Conservation (phyloP, 768 basidiomycete genomes). For the Hysterangium stoloniferum region DNA sequence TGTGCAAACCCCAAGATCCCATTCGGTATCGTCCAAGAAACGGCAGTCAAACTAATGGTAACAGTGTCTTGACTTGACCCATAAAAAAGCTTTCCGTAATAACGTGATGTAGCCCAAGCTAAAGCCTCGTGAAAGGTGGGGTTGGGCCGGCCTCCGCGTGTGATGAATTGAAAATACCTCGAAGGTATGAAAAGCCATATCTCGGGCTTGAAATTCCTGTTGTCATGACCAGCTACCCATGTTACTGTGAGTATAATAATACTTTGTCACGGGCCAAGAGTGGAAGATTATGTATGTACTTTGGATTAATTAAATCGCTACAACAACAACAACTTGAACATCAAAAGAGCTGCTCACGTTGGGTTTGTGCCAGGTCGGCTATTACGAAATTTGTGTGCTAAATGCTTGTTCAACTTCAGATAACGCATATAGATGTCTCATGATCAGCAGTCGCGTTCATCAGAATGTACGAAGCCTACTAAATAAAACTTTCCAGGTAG, state of each 20-base stretch:
- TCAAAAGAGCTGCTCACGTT: slow-evolving; percentile 27
- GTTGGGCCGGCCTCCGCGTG: slow-evolving; percentile 38
- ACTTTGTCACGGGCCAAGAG: slow-evolving; percentile 35
- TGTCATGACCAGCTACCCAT: slow-evolving; percentile 29
- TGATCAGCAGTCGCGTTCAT: neutral
- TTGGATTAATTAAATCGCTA: neutral
- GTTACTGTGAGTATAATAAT: slow-evolving; percentile 46
- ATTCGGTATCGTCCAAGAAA: slow-evolving; percentile 35
- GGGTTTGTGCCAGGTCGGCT: slow-evolving; percentile 36
- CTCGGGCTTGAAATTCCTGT: neutral
- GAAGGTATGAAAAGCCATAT: slow-evolving; percentile 31
- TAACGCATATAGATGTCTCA: slow-evolving; percentile 26
- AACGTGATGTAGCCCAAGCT: slow-evolving; percentile 46
- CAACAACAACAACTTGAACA: neutral
- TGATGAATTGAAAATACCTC: slow-evolving; percentile 41
- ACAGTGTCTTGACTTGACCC: slow-evolving; percentile 40
- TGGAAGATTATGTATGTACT: slow-evolving; percentile 47
- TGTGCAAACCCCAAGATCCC: slow-evolving; percentile 29
- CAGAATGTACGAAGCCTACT: slow-evolving; percentile 30
- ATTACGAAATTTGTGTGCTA: slow-evolving; percentile 39
- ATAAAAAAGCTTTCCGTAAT: slow-evolving; percentile 43
- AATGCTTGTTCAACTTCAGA: slow-evolving; percentile 41
- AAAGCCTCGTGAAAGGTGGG: slow-evolving; percentile 33
- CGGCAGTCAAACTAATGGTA: slow-evolving; percentile 34
- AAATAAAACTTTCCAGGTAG: slow-evolving; percentile 40